Base-by-base conservation (phyloP, 208 protist species). In the Trypanosoma melophagium region DNA sequence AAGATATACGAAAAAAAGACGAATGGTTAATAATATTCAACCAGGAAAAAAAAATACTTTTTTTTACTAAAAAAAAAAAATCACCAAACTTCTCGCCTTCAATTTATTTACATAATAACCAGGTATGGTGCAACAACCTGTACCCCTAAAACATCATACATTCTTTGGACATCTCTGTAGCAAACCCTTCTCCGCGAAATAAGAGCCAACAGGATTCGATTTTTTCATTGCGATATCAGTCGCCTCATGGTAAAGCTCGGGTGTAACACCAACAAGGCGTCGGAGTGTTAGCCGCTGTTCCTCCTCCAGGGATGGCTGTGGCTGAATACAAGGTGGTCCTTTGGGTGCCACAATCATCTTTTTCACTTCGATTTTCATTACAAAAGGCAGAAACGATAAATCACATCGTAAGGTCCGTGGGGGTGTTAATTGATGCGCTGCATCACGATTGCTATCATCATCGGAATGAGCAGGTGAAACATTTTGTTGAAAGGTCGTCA, bases 291-390 rank as follows among this genome's bases (percentile, higher is more conserved):
- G 50, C 3, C 58, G 61, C 31, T 76, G 70, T 66, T 96, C 90
- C 56, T 76, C 76, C 69, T 80, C 77, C 4, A 90, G 44, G 1
- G 75, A 71, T 8, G 82, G 83, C 61, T 79, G 77, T 38, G 90
- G 90, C 40, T 80, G 79, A 28, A 93, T 89, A 38, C 88, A 35
- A 16, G 12, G 9, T 19, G 21, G n/a, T 4, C 45, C 47, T 21
- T 69, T 80, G 3, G 74, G 66, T 0, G 64, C 64, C 7, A 76
- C 77, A 9, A 80, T 22, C 0, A 83, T 67, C 58, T 81, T 83
- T n/a, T 72, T 69, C 59, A 88, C 90, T 24, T 91, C 80, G 35
- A 96, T 87, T 28, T 59, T 51, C 47, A 79, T 86, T n/a, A 96
- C 78, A 56, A 81, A 87, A 0, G 83, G 90, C 14, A 84, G 28